Percentiles rank a stretch among this genome's conserved stretches.
phyloP scores from a whole-genome alignment of 1,284 basidiomycete species.

The Cutaneotrichosporon spelunceum region DNA sequence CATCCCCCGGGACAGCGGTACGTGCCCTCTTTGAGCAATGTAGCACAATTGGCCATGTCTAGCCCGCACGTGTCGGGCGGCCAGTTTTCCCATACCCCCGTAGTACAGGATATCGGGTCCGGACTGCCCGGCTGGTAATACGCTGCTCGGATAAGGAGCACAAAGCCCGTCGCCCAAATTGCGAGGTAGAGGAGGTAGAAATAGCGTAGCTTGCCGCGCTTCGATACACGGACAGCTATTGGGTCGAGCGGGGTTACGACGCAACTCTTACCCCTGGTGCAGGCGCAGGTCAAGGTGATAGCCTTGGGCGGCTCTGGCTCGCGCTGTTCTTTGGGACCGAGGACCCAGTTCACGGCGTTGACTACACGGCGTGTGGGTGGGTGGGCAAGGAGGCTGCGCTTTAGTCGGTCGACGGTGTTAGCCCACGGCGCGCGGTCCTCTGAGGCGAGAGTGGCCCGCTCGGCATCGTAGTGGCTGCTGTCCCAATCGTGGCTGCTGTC shows the following conservation, averaged over 20 bases:
- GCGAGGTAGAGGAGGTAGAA: constrained; percentile 29
- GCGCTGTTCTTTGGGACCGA: constrained; percentile 12
- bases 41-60: constrained; percentile 31
- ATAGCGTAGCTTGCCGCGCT: constrained; percentile 4
- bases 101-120: constrained; percentile 32
- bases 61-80: constrained; percentile 45
- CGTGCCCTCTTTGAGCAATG: constrained; percentile 20
- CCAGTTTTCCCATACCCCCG: constrained; percentile 39
- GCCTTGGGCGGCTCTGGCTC: neutral
- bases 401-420: neutral
- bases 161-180: constrained; percentile 34
- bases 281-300: neutral
- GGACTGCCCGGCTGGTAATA: constrained; percentile 35
- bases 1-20: constrained; percentile 47
- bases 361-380: constrained; percentile 5
- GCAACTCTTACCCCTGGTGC: neutral
- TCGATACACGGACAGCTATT: neutral
- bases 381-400: neutral
- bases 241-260: constrained; percentile 14
- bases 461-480: neutral
- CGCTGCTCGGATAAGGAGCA: constrained; percentile 41
- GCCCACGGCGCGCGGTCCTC: constrained; percentile 4
- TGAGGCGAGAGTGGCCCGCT: neutral
- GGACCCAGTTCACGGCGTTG: constrained; percentile 3
- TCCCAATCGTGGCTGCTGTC: neutral